A percentile compares a stretch with the other conserved stretches of the same genome.
Evolutionary conservation across 208 protist genomes (phyloP).

Genomic region (Porcisia hertigi): DNA sequence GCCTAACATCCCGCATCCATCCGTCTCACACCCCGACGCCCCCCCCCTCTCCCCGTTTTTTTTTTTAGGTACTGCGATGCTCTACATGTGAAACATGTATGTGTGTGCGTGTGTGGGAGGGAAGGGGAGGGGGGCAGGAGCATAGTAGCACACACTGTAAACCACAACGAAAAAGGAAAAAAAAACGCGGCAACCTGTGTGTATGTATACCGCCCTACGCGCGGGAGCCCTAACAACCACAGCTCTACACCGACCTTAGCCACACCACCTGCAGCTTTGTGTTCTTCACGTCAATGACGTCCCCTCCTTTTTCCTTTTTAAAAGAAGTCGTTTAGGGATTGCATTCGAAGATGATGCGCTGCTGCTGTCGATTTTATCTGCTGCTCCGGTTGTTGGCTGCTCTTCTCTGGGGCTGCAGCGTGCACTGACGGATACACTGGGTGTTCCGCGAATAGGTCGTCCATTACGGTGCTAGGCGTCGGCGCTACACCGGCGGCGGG

Average conservation of each 20-base stretch:
- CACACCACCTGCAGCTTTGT: no score
- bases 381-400: neutral
- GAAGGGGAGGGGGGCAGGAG: neutral
- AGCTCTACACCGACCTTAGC: no score
- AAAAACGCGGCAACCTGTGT: no score
- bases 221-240: no score
- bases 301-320: neutral
- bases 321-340: slow-evolving; percentile 51
- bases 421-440: neutral
- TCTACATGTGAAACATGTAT: neutral
- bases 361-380: neutral
- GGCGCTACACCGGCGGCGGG: slow-evolving; percentile 6
- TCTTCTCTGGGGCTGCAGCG: neutral
- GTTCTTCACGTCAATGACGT: no score
- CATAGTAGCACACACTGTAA: neutral
- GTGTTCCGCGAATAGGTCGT: slow-evolving; percentile 40
- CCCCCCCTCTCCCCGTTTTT: no score
- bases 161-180: no score
- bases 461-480: slow-evolving; percentile 36
- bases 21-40: neutral
- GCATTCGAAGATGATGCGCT: neutral
- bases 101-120: neutral
- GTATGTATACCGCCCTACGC: no score
- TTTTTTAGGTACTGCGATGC: neutral
- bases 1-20: neutral